phyloP scores from a whole-genome alignment of 352 stramenopile species.

The Phytophthora multivora region DNA sequence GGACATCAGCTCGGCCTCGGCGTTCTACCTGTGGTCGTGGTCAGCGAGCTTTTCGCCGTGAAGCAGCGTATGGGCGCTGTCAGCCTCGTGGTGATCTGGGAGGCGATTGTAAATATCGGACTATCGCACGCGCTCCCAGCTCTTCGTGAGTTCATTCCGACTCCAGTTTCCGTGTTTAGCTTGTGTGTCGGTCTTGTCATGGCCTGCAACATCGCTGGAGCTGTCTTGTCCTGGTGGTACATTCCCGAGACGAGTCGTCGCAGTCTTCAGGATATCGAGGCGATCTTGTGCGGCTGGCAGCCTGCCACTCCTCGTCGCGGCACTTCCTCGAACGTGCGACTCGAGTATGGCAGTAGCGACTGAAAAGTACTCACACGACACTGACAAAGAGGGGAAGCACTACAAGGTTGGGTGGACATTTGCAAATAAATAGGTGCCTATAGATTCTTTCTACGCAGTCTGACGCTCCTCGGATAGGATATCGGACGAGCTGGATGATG shows the following conservation, averaged over 20 bases:
- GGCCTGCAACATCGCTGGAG: constrained; percentile 46
- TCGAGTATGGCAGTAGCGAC: constrained; percentile 43
- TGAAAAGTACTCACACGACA: constrained; percentile 3
- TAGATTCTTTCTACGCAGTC: constrained; percentile 16
- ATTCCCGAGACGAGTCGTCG: constrained; percentile 77
- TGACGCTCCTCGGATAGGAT: constrained; percentile 12
- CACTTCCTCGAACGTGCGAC: constrained; percentile 55
- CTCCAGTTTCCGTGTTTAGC: constrained; percentile 48
- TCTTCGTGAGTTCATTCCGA: constrained; percentile 45
- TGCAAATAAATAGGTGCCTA: constrained; percentile 34
- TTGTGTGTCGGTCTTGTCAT: constrained; percentile 48
- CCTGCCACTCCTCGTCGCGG: constrained; percentile 63
- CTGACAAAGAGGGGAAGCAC: constrained; percentile 2
- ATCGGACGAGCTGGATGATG: constrained; percentile 19
- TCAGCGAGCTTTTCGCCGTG: constrained; percentile 76
- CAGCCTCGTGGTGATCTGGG: constrained; percentile 72
- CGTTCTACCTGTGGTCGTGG: constrained; percentile 57
- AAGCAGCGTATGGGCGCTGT: constrained; percentile 64
- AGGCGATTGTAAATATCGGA: constrained; percentile 46
- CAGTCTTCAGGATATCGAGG: constrained; percentile 83
- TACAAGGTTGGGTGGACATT: constrained; percentile 20
- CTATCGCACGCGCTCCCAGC: constrained; percentile 43
- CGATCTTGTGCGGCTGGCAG: constrained; percentile 75
- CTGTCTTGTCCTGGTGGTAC: constrained; percentile 66
- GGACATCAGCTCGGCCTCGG: constrained; percentile 72